These are phyloP conservation scores for Amanita muscaria DNA, from an alignment of 768 basidiomycete species.

Conservation along the genomic window DNA sequence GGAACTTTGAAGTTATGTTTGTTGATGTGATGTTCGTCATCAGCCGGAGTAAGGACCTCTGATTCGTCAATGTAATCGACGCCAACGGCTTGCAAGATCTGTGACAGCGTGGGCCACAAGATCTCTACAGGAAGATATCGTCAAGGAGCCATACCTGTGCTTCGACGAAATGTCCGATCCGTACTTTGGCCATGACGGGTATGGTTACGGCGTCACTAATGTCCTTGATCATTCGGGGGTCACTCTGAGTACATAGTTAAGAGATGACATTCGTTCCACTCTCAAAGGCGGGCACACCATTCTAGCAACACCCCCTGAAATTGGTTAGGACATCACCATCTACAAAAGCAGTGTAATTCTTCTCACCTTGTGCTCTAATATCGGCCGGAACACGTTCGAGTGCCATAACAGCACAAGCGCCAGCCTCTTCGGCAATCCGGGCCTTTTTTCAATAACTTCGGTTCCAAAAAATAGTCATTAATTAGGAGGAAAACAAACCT, in stretches of 20 bases:
- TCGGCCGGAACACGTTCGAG: slow-evolving; percentile 93
- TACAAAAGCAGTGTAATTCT: not conserved
- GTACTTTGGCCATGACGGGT: slow-evolving; percentile 93
- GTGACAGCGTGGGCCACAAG: not conserved
- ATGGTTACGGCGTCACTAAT: slow-evolving; percentile 94
- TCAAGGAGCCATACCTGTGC: slow-evolving; percentile 56
- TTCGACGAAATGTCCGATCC: slow-evolving; percentile 97
- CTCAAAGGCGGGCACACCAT: slow-evolving; percentile 54
- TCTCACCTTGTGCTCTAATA: slow-evolving; percentile 65
- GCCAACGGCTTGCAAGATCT: slow-evolving; percentile 92
- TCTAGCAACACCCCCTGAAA: slow-evolving; percentile 76
- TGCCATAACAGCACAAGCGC: slow-evolving; percentile 97
- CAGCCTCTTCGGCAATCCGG: slow-evolving; percentile 93
- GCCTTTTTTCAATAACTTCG: slow-evolving; percentile 41
- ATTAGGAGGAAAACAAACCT: slow-evolving; percentile 20
- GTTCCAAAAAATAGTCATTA: not conserved
- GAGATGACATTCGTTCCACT: too few species aligned
- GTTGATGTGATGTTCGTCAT: slow-evolving; percentile 94
- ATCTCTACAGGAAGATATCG: slow-evolving; percentile 5
- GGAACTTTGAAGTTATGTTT: slow-evolving; percentile 94
- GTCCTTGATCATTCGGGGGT: slow-evolving; percentile 93
- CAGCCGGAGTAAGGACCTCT: slow-evolving; percentile 91
- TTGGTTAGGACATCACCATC: not conserved
- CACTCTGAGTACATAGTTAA: slow-evolving; percentile 48
- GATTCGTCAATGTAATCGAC: slow-evolving; percentile 97